These are phyloP conservation scores for Eimeria acervulina DNA, from an alignment of 169 alveolate genomes.

Conservation along the genomic window DNA sequence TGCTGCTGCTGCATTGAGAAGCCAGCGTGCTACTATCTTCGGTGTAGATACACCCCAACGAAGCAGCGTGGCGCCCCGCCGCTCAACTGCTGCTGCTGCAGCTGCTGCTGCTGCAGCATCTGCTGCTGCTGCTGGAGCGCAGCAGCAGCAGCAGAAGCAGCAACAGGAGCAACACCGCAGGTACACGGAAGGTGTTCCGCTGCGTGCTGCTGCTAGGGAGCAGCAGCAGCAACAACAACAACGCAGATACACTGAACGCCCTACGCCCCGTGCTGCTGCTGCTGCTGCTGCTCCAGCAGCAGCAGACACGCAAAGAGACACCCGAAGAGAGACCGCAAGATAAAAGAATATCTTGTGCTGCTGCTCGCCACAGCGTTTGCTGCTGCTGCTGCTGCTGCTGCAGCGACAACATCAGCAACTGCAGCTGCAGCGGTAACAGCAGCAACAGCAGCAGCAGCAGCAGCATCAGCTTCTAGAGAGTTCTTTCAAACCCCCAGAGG, in stretches of 20 bases:
- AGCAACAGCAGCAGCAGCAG: not conserved
- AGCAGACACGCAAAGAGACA: not conserved
- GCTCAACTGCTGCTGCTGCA: no score
- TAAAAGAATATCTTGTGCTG: not conserved
- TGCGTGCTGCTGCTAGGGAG: no score
- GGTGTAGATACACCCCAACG: not conserved
- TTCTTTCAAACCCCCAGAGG: no score
- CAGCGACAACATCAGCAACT: not conserved
- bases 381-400: no score
- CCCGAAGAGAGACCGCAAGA: not conserved
- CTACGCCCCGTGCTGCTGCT: not conserved
- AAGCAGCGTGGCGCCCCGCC: not conserved
- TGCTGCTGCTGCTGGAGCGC: no score
- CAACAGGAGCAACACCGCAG: no score
- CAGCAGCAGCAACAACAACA: no score
- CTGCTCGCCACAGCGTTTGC: not conserved
- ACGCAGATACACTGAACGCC: not conserved
- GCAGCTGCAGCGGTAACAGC: not conserved
- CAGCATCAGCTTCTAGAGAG: not conserved
- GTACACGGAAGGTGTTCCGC: no score
- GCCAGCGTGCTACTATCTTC: not conserved
- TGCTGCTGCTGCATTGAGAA: constrained; percentile 13
- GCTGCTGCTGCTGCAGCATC: no score
- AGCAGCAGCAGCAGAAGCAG: no score
- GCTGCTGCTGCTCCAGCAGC: constrained; percentile 14